A percentile compares a stretch with the other conserved stretches of the same genome.
Conservation (phyloP, 768 basidiomycete species). For the Mycena alexandri region DNA sequence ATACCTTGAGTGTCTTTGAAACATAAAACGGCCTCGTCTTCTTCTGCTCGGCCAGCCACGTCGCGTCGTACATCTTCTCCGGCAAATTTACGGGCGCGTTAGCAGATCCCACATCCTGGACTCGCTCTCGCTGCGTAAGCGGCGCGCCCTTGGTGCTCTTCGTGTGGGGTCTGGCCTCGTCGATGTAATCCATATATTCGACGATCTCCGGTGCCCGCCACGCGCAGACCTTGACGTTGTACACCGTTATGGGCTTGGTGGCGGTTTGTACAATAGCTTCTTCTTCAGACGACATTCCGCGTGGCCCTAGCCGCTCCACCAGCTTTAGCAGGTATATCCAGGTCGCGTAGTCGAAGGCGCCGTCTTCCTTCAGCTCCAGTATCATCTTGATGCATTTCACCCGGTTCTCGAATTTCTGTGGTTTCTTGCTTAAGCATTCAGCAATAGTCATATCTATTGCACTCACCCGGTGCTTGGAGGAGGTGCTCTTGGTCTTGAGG, state of each 20-base stretch:
- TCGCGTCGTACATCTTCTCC: neutral
- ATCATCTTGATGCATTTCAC: neutral
- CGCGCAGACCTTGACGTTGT: neutral
- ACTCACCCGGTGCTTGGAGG: neutral
- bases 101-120: neutral
- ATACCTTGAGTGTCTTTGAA: neutral
- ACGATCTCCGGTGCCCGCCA: neutral
- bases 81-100: neutral
- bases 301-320: neutral
- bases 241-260: neutral
- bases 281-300: neutral
- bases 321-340: neutral
- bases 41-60: neutral
- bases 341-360: neutral
- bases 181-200: neutral
- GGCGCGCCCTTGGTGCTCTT: too few species aligned
- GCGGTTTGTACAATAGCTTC: neutral
- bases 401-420: neutral
- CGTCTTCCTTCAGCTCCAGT: neutral
- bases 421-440: neutral
- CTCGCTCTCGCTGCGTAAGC: neutral
- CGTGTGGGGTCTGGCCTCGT: too few species aligned
- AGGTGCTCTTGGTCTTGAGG: neutral
- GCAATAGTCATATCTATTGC: neutral
- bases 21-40: neutral